Base-by-base conservation (phyloP, 257 asterid species). In the Primulina huaijiensis region DNA sequence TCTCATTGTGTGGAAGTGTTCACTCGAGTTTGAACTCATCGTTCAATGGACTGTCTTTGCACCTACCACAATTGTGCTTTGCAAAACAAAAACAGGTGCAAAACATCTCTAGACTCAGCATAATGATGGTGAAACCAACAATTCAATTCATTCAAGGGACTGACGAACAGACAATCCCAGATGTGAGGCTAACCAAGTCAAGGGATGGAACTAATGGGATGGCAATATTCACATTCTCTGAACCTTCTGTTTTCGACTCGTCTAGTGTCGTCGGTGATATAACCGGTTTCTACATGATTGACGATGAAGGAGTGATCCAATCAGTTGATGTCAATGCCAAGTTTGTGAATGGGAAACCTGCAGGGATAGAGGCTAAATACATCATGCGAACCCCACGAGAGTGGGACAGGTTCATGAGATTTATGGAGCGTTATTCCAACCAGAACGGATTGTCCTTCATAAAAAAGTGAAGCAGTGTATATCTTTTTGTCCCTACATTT, bases 381-480 rank as follows among this genome's bases (percentile, higher is more conserved):
- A 46, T 88, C 56, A 90, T 89, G 96, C 81, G 97, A 25, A 77
- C 90, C 40, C 88, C 96, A 12, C 67, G 87, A 35, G 96, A 90
- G 8, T 93, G 99, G 97, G 99, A 90, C 77, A 76, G 99, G 84
- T 93, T 90, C 86, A 90, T 90, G 99, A 90, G 99, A 75, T 93
- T 93, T 64, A 93, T 90, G 96, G 95, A 93, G 80, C 76, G 96
- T 37, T 90, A 90, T 57, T 96, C 95, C 70, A 76, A 89, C 70
- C 86, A 80, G 10, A 90, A 88, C 35, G 97, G 96, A 21, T 75
- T 90, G 78, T 82, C 86, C 6, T 90, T 93, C 61, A 76, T 90
- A 20, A 90, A 90, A 64, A 93, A 77, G 37, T 92, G 83, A 91
- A 58, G 61, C 70, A 61, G 60, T 75, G 60, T 75, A 70, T 75